Percentiles rank a stretch among this genome's conserved stretches.
Evolutionary conservation across 768 basidiomycete genomes (phyloP).

Genomic region (Mycena amicta): DNA sequence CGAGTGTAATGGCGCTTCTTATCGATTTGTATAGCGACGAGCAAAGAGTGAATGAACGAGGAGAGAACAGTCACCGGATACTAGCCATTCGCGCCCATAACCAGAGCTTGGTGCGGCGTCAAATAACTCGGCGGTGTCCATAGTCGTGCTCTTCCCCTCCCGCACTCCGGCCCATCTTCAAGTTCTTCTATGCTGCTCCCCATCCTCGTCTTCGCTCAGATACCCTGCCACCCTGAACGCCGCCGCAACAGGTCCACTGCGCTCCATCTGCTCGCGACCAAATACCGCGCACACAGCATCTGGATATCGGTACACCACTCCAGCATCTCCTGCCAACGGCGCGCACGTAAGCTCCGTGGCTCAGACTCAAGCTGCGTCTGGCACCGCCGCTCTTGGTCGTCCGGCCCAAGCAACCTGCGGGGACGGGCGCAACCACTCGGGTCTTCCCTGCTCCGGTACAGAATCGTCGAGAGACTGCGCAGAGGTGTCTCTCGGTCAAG

Average conservation of each 20-base stretch:
- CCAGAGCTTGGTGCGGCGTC: slow-evolving; percentile 43
- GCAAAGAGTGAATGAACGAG: no score
- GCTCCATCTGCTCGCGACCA: slow-evolving; percentile 91
- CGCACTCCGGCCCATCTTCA: slow-evolving; percentile 37
- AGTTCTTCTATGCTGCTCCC: slow-evolving; percentile 64
- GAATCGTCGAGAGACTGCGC: slow-evolving; percentile 71
- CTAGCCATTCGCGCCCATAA: slow-evolving; percentile 58
- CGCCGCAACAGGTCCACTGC: slow-evolving; percentile 88
- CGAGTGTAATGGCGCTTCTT: slow-evolving; percentile 33
- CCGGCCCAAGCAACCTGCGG: slow-evolving; percentile 84
- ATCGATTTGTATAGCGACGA: no score
- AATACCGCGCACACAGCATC: slow-evolving; percentile 90
- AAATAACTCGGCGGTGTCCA: slow-evolving; percentile 73
- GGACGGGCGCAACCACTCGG: slow-evolving; percentile 79
- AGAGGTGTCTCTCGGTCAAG: slow-evolving; percentile 96
- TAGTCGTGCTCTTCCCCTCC: no score
- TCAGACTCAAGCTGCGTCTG: slow-evolving; percentile 36
- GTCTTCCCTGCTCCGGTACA: slow-evolving; percentile 91
- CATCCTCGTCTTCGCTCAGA: slow-evolving; percentile 71
- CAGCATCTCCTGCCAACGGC: slow-evolving; percentile 97
- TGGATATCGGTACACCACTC: slow-evolving; percentile 99
- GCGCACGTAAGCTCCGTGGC: slow-evolving; percentile 82
- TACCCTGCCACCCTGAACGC: slow-evolving; percentile 91
- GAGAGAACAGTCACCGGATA: no score
- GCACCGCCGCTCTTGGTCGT: slow-evolving; percentile 60